Percentiles rank a stretch among this genome's conserved stretches.
phyloP scores from a whole-genome alignment of 2,329 filamentous ascomycete genomes.

The Trichoderma gracile region DNA sequence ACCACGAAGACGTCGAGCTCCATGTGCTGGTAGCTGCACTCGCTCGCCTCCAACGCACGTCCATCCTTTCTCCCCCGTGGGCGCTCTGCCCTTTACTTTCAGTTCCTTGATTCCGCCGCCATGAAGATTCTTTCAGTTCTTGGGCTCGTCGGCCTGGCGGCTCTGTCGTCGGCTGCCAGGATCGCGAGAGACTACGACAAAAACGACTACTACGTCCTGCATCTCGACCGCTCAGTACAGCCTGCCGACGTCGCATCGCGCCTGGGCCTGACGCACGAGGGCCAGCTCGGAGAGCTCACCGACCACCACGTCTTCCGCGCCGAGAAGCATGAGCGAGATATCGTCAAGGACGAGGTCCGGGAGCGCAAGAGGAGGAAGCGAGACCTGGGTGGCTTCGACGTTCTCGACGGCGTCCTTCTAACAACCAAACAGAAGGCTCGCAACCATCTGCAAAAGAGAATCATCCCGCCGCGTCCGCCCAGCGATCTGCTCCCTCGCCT shows the following conservation, averaged over 20 bases:
- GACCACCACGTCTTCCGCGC: constrained; percentile 85
- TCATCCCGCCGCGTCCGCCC: constrained; percentile 45
- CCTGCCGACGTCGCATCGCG: constrained; percentile 70
- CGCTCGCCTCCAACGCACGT: constrained; percentile 11
- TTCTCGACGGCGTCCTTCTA: constrained; percentile 73
- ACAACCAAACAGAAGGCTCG: constrained; percentile 70
- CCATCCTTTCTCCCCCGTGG: constrained; percentile 11
- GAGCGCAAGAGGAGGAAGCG: constrained; percentile 64
- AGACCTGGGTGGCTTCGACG: constrained; percentile 51
- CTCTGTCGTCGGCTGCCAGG: constrained; percentile 50
- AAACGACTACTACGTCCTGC: constrained; percentile 91
- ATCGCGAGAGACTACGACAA: constrained; percentile 70
- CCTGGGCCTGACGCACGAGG: constrained; percentile 78
- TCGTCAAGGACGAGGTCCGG: constrained; percentile 56
- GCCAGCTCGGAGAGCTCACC: constrained; percentile 72
- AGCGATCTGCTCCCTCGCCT: constrained; percentile 31
- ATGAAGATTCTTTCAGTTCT: constrained; percentile 58
- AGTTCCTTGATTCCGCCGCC: constrained; percentile 11
- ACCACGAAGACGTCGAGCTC: neutral
- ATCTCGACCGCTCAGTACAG: constrained; percentile 66
- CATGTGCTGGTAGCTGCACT: constrained; percentile 23
- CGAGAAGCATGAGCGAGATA: constrained; percentile 60
- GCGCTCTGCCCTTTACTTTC: neutral
- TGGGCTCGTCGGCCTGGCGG: constrained; percentile 54
- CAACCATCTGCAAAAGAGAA: constrained; percentile 55